phyloP scores from a whole-genome alignment of 345 rosid species.

The Syzygium oleosum region DNA sequence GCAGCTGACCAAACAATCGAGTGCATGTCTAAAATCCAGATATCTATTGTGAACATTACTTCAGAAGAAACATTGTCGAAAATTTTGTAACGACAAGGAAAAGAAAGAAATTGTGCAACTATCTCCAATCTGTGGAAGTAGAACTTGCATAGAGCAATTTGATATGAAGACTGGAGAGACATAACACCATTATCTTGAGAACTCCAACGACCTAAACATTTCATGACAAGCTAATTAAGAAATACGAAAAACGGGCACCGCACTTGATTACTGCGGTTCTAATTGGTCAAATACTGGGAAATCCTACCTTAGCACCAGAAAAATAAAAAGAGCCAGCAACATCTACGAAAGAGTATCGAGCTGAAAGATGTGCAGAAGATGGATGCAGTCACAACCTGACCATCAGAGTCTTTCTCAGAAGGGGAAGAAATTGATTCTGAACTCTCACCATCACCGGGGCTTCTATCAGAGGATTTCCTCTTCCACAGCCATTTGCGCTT shows the following conservation, averaged over 20 bases:
- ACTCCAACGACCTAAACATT: not conserved
- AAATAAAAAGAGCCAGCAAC: not conserved
- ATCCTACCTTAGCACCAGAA: not conserved
- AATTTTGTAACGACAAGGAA: not conserved
- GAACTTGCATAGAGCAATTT: not conserved
- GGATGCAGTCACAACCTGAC: constrained; percentile 30
- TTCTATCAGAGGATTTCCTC: constrained; percentile 65
- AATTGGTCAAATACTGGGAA: not conserved
- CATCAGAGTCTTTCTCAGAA: constrained; percentile 66
- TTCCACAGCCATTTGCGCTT: constrained; percentile 70
- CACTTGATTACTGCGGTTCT: not conserved
- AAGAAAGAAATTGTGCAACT: not conserved
- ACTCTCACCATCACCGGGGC: constrained; percentile 66
- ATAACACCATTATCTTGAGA: not conserved
- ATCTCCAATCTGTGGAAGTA: not conserved
- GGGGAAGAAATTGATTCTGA: constrained; percentile 62
- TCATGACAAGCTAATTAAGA: not conserved
- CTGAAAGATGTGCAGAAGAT: not conserved
- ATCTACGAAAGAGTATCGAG: not conserved
- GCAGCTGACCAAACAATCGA: not conserved
- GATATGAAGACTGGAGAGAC: not conserved
- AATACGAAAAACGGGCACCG: not conserved
- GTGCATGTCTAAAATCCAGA: not conserved
- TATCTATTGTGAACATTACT: not conserved
- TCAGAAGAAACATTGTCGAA: not conserved